Percentiles rank a stretch among this genome's conserved stretches.
phyloP scores from a whole-genome alignment of 1,284 basidiomycete species.

The Ceratobasidium sp. region DNA sequence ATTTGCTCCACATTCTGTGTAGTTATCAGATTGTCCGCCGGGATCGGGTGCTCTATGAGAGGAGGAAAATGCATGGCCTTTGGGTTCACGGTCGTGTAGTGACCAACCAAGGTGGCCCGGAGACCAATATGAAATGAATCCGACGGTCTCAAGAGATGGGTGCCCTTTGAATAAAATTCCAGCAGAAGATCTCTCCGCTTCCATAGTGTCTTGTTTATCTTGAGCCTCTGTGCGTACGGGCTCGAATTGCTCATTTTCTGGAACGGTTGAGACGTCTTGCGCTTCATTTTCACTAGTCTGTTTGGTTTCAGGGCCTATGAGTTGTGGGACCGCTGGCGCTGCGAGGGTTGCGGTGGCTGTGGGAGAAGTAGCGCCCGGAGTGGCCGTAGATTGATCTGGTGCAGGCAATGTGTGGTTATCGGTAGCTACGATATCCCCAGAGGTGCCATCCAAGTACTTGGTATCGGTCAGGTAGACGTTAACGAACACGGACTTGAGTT shows the following conservation, averaged over 20 bases:
- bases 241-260: background rate
- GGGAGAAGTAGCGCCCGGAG: background rate
- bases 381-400: background rate
- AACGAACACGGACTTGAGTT: constrained; percentile 29
- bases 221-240: background rate
- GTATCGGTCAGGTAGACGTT: constrained; percentile 34
- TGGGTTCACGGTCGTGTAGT: background rate
- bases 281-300: background rate
- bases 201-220: background rate
- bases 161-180: constrained; percentile 6
- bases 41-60: background rate
- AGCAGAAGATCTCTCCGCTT: constrained; percentile 6
- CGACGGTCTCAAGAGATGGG: background rate
- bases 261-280: background rate
- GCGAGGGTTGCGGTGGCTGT: background rate
- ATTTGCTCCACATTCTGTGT: too few relatives aligned
- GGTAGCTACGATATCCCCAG: background rate
- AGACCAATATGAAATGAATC: constrained; percentile 31
- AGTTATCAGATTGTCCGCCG: background rate
- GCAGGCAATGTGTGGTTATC: background rate
- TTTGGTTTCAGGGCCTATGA: background rate
- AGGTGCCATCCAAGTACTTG: background rate
- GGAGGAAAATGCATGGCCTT: background rate
- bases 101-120: constrained; percentile 18
- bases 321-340: background rate